These are phyloP conservation scores for Colletotrichum sp. DNA, from an alignment of 2,329 filamentous ascomycete genomes.

Conservation along the genomic window DNA sequence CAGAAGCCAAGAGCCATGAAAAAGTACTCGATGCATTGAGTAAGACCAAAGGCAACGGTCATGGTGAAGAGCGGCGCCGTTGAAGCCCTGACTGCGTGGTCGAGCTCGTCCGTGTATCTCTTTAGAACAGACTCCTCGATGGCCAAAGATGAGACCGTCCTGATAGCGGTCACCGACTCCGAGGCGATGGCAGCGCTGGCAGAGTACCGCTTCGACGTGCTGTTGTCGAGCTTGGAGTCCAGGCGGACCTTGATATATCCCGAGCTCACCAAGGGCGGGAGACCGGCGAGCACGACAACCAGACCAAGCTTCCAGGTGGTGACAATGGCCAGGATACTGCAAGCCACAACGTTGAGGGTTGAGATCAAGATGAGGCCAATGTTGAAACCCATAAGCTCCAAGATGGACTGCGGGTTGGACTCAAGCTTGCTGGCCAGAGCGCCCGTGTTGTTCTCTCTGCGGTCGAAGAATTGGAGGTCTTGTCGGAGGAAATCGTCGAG, in stretches of 20 bases:
- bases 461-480: slow-evolving; percentile 47
- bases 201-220: slow-evolving; percentile 37
- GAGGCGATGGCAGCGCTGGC: slow-evolving; percentile 48
- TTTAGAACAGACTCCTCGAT: slow-evolving; percentile 40
- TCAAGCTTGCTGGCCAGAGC: slow-evolving; percentile 40
- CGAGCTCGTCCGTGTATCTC: slow-evolving; percentile 34
- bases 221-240: slow-evolving; percentile 43
- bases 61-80: slow-evolving; percentile 34
- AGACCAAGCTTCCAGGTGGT: slow-evolving; percentile 54
- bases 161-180: slow-evolving; percentile 43
- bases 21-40: slow-evolving; percentile 40
- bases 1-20: slow-evolving; percentile 48
- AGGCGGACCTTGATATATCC: slow-evolving; percentile 44
- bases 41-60: slow-evolving; percentile 42
- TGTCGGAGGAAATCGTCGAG: slow-evolving; percentile 41
- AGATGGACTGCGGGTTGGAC: slow-evolving; percentile 40
- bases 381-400: slow-evolving; percentile 49
- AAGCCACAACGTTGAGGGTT: slow-evolving; percentile 39
- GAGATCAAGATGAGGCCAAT: slow-evolving; percentile 43
- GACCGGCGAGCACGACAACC: slow-evolving; percentile 48
- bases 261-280: slow-evolving; percentile 39
- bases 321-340: slow-evolving; percentile 46
- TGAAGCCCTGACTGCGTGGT: slow-evolving; percentile 32
- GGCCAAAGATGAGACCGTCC: slow-evolving; percentile 46
- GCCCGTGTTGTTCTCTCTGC: slow-evolving; percentile 43